These are phyloP conservation scores for Alternaria sp. DNA, from an alignment of 2,329 filamentous ascomycete genomes.

Conservation along the genomic window DNA sequence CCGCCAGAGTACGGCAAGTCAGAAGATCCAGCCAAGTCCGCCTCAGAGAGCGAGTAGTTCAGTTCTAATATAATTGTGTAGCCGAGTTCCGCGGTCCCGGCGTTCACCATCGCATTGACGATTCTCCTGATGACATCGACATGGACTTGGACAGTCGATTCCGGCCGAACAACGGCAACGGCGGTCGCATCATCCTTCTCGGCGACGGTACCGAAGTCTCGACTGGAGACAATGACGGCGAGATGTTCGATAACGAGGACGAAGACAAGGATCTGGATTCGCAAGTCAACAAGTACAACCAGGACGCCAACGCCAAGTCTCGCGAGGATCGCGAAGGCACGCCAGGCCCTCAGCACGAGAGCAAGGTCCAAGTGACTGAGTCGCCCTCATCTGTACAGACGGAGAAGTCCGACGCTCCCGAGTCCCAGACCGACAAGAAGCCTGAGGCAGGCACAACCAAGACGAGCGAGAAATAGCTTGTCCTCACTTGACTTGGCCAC, in stretches of 20 bases:
- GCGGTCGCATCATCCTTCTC: constrained; percentile 87
- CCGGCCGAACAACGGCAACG: constrained; percentile 67
- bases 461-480: constrained; percentile 31
- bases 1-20: constrained; percentile 98
- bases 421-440: constrained; percentile 25
- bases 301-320: constrained; percentile 29
- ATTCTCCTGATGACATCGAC: constrained; percentile 68
- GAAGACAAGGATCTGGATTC: constrained; percentile 83
- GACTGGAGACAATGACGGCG: constrained; percentile 85
- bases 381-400: constrained; percentile 48
- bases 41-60: constrained; percentile 41
- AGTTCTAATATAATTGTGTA: constrained; percentile 48
- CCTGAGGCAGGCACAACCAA: constrained; percentile 9
- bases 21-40: constrained; percentile 50
- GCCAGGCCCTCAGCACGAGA: constrained; percentile 30
- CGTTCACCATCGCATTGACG: constrained; percentile 58
- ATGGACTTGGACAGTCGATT: constrained; percentile 73
- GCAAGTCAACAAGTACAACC: constrained; percentile 73
- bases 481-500: constrained; percentile 9
- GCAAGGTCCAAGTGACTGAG: constrained; percentile 33
- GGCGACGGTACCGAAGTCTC: constrained; percentile 93
- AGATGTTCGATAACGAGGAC: constrained; percentile 93
- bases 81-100: constrained; percentile 60
- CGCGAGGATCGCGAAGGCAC: constrained; percentile 34
- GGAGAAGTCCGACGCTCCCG: constrained; percentile 40